Evolutionary conservation across 352 stramenopile species (phyloP).

Genomic region (Globisporangium lucens): DNA sequence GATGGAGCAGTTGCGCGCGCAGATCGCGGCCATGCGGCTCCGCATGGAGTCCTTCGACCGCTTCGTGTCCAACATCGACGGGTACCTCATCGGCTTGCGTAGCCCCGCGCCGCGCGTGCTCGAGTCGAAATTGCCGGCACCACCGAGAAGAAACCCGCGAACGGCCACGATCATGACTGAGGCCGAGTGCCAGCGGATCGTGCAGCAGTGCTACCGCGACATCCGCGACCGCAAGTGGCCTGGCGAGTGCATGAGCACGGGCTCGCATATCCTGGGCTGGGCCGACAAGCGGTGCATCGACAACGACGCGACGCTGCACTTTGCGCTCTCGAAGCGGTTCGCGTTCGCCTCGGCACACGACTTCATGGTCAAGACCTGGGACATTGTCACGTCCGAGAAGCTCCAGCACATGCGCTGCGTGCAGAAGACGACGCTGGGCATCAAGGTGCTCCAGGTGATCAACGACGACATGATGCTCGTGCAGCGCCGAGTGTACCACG

Average conservation of each 20-base stretch:
- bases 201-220: conserved; percentile 46
- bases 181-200: conserved; percentile 22
- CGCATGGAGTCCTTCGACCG: conserved; percentile 16
- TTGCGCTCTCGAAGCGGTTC: conserved; percentile 36
- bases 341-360: conserved; percentile 22
- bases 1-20: conserved; percentile 1
- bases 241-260: conserved; percentile 34
- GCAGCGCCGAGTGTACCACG: conserved; percentile 44
- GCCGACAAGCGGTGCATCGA: conserved; percentile 48
- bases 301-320: conserved; percentile 35
- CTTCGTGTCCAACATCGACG: conserved; percentile 16
- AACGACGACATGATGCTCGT: conserved; percentile 41
- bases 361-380: conserved; percentile 48
- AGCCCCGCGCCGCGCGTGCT: not conserved
- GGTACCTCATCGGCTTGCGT: conserved; percentile 11
- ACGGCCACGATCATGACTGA: conserved; percentile 2
- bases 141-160: not conserved
- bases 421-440: conserved; percentile 40
- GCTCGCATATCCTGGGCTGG: conserved; percentile 41
- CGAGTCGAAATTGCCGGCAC: not conserved
- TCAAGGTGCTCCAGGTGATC: conserved; percentile 44
- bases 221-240: conserved; percentile 37
- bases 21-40: conserved; percentile 8
- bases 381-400: conserved; percentile 37
- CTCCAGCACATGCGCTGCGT: conserved; percentile 43